phyloP scores from a whole-genome alignment of 257 asterid species.

The Salvia hispanica region DNA sequence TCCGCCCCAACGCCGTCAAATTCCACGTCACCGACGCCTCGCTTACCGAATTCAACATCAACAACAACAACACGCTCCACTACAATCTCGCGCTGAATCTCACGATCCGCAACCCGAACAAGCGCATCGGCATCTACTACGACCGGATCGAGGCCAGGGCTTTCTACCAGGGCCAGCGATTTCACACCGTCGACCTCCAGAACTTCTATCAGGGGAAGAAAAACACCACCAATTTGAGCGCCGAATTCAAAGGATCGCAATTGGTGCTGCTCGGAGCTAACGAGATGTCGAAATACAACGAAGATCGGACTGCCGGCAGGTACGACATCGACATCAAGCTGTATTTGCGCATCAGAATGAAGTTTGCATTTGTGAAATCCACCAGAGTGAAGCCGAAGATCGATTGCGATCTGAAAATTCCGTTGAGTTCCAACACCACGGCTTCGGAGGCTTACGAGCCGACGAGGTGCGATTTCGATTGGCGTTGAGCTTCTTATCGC shows the following conservation, averaged over 20 bases:
- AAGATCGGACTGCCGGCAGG: slow-evolving; percentile 34
- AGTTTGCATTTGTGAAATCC: slow-evolving; percentile 35
- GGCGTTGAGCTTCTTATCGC: slow-evolving; percentile 46
- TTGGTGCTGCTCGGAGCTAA: slow-evolving; percentile 36
- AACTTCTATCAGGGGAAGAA: slow-evolving; percentile 66
- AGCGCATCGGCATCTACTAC: slow-evolving; percentile 80
- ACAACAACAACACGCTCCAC: slow-evolving; percentile 58
- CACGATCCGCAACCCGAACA: slow-evolving; percentile 78
- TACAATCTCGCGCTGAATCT: slow-evolving; percentile 65
- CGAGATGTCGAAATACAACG: slow-evolving; percentile 41
- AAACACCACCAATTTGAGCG: slow-evolving; percentile 41
- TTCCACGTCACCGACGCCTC: slow-evolving; percentile 62
- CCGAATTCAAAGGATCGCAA: slow-evolving; percentile 51
- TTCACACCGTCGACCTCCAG: slow-evolving; percentile 32
- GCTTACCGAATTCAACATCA: slow-evolving; percentile 55
- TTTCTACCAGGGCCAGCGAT: slow-evolving; percentile 56
- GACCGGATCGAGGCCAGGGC: slow-evolving; percentile 73
- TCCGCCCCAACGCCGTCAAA: slow-evolving; percentile 76
- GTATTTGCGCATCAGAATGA: slow-evolving; percentile 31
- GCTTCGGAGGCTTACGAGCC: slow-evolving; percentile 42
- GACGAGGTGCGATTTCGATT: slow-evolving; percentile 62
- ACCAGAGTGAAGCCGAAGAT: slow-evolving; percentile 63
- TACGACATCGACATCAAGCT: slow-evolving; percentile 60
- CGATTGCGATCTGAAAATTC: slow-evolving; percentile 65
- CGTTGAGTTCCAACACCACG: slow-evolving; percentile 49